phyloP scores from a whole-genome alignment of 371 early-diverging fungal genomes.

The Mucor ambiguus region DNA sequence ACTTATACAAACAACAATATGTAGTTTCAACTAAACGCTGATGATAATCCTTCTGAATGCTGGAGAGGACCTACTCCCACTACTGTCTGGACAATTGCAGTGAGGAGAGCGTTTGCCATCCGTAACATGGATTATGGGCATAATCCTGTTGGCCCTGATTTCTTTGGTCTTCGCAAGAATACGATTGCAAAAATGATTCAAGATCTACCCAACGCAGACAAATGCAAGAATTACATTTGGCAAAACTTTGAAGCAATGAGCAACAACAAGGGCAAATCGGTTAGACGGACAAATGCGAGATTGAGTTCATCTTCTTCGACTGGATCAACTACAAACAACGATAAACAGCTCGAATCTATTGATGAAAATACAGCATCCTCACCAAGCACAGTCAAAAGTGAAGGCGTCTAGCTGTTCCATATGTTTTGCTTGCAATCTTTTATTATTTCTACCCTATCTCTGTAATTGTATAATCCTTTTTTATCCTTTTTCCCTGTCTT shows the following conservation, averaged over 20 bases:
- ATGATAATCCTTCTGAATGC: slow-evolving; percentile 41
- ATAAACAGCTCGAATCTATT: neutral
- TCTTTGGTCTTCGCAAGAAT: slow-evolving; percentile 85
- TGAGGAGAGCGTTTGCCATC: slow-evolving; percentile 56
- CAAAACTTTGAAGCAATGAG: slow-evolving; percentile 61
- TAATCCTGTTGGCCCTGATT: slow-evolving; percentile 87
- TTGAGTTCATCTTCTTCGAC: slow-evolving; percentile 14
- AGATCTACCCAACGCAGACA: slow-evolving; percentile 75
- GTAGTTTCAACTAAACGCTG: slow-evolving; percentile 42
- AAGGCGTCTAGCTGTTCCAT: neutral
- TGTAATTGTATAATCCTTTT: slow-evolving; percentile 1
- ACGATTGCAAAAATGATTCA: slow-evolving; percentile 88
- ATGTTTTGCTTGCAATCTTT: neutral
- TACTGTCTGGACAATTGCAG: slow-evolving; percentile 46
- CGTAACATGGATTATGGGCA: slow-evolving; percentile 77
- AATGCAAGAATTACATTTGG: slow-evolving; percentile 74
- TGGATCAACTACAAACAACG: slow-evolving; percentile 3
- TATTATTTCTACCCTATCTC: neutral
- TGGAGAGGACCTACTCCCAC: slow-evolving; percentile 45
- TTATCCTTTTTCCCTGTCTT: neutral
- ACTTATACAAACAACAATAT: neutral
- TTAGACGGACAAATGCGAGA: slow-evolving; percentile 23
- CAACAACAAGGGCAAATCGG: slow-evolving; percentile 29
- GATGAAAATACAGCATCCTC: slow-evolving; percentile 3
- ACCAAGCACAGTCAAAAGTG: slow-evolving; percentile 1